These are phyloP conservation scores for Waltiozyma sp. DNA, from an alignment of 1,139 yeast genomes.

Conservation along the genomic window DNA sequence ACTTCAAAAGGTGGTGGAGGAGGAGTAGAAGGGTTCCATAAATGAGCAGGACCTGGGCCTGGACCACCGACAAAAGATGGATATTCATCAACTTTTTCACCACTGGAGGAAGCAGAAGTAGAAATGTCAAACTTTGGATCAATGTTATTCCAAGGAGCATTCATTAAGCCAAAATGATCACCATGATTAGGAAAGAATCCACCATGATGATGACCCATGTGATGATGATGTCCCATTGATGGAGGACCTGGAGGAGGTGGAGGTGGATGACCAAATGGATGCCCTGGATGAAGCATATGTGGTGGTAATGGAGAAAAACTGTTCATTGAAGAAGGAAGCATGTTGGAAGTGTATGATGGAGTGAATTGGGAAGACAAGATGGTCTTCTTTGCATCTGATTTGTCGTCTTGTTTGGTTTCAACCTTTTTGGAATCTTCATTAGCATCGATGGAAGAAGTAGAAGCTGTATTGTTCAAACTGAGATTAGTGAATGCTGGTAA, in stretches of 20 bases:
- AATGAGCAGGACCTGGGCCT: background rate
- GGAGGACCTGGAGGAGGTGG: background rate
- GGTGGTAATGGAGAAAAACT: background rate
- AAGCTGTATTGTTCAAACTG: background rate
- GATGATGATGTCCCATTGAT: background rate
- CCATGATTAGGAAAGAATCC: background rate
- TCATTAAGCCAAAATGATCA: background rate
- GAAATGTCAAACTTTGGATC: background rate
- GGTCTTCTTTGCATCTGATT: background rate
- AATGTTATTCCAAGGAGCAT: background rate
- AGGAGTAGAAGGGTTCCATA: background rate
- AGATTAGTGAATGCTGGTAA: background rate
- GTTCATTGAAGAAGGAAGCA: background rate
- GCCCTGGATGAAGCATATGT: background rate
- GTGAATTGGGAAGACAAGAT: background rate
- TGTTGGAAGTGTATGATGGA: background rate
- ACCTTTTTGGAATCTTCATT: background rate
- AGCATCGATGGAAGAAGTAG: background rate
- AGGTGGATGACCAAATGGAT: background rate
- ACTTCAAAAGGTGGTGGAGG: background rate
- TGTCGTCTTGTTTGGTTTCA: background rate
- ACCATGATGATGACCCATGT: background rate
- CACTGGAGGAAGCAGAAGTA: background rate
- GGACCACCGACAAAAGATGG: conserved; percentile 7
- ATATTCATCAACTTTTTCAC: conserved; percentile 3